These are phyloP conservation scores for Aspergillus quadricinctus DNA, from an alignment of 2,329 filamentous ascomycete genomes.

Conservation along the genomic window DNA sequence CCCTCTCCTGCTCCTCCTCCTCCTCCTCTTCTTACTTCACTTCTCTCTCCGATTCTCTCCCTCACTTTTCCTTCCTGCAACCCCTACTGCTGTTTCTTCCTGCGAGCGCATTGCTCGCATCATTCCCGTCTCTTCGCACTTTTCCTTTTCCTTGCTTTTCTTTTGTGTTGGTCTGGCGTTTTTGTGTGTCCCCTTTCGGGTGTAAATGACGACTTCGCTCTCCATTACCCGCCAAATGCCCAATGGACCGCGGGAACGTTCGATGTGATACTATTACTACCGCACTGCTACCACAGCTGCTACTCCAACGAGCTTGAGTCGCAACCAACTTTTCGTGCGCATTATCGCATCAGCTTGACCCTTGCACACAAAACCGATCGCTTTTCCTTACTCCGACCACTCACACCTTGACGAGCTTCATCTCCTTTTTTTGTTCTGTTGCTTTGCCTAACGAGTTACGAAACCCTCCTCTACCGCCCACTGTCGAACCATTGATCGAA, in stretches of 20 bases:
- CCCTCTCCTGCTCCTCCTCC: neutral
- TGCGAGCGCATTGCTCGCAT: constrained; percentile 19
- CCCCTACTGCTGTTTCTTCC: constrained; percentile 7
- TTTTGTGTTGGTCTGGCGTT: constrained; percentile 26
- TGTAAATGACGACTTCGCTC: constrained; percentile 2
- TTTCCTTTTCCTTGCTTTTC: constrained; percentile 14
- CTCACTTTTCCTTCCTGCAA: constrained; percentile 6
- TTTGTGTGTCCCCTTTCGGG: constrained; percentile 17
- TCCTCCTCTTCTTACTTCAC: too few relatives aligned
- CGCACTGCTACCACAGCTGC: neutral
- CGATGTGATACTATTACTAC: constrained; percentile 14
- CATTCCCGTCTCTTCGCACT: constrained; percentile 14
- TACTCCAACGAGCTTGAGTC: constrained; percentile 1
- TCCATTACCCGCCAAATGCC: constrained; percentile 7
- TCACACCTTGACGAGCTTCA: constrained; percentile 19
- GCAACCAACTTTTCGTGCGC: constrained; percentile 6
- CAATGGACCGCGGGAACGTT: constrained; percentile 15
- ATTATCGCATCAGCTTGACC: constrained; percentile 14
- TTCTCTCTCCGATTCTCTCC: constrained; percentile 1
- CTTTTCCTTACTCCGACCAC: constrained; percentile 16
- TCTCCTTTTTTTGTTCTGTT: constrained; percentile 12
- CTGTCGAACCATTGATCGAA: constrained; percentile 7
- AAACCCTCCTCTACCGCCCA: constrained; percentile 12
- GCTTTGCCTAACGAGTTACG: constrained; percentile 19
- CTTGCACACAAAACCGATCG: constrained; percentile 17